Evolutionary conservation across 1,139 yeast genomes (phyloP).

Genomic region (Geotrichum aggregatum): DNA sequence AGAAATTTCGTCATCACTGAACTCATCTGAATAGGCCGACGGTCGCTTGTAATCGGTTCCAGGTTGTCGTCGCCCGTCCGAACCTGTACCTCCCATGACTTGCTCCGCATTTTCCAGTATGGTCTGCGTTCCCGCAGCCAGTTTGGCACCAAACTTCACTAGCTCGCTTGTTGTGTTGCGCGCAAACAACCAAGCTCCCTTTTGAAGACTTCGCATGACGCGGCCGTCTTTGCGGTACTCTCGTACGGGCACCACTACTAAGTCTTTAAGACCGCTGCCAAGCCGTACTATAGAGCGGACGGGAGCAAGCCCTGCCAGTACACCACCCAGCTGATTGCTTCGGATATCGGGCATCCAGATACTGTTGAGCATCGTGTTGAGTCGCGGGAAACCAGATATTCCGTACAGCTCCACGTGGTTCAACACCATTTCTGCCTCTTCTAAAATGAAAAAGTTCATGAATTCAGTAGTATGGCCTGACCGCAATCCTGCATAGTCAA

Average conservation of each 20-base stretch:
- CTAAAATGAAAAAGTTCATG: constrained; percentile 81
- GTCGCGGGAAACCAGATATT: constrained; percentile 61
- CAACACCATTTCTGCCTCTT: constrained; percentile 71
- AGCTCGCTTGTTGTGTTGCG: constrained; percentile 78
- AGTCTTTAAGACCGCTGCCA: constrained; percentile 71
- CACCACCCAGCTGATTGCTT: constrained; percentile 69
- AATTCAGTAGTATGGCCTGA: constrained; percentile 85
- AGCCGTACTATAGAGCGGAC: constrained; percentile 71
- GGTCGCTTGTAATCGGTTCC: background rate
- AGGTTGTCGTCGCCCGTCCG: constrained; percentile 37
- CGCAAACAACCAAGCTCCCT: constrained; percentile 74
- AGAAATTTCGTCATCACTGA: constrained; percentile 35
- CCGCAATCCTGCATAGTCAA: constrained; percentile 76
- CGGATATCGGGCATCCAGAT: constrained; percentile 87
- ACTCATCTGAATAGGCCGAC: constrained; percentile 31
- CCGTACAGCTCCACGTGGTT: constrained; percentile 67
- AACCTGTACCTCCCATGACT: constrained; percentile 64
- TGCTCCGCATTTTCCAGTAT: constrained; percentile 77
- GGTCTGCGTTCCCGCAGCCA: constrained; percentile 87
- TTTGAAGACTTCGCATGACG: constrained; percentile 63
- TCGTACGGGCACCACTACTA: constrained; percentile 66
- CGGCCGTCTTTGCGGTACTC: constrained; percentile 75
- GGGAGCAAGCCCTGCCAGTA: constrained; percentile 80
- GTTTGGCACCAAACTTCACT: constrained; percentile 73
- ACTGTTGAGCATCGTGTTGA: constrained; percentile 54